Conservation (phyloP, 257 asterid genomes). For the Scutellaria barbata region DNA sequence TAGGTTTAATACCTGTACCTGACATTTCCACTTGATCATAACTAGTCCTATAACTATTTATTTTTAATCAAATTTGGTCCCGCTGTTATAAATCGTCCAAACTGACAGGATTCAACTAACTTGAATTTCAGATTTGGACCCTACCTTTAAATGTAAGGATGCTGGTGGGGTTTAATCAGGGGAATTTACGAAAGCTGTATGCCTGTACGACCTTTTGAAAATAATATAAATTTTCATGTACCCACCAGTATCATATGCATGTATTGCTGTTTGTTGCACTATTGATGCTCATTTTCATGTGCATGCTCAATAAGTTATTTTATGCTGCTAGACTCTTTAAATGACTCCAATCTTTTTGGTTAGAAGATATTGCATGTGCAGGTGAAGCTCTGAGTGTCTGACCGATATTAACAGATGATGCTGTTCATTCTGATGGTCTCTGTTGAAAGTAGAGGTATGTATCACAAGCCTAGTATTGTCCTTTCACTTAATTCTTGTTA, state of each 20-base stretch:
- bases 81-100: no score
- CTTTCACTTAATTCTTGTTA: not conserved
- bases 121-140: no score
- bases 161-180: no score
- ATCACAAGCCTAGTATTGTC: not conserved
- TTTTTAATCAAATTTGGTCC: no score
- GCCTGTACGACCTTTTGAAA: no score
- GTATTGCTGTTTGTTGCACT: not conserved
- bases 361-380: constrained; percentile 33
- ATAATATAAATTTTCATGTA: constrained; percentile 28
- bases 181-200: no score
- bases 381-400: constrained; percentile 42
- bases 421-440: constrained; percentile 10
- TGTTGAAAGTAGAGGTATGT: constrained; percentile 32
- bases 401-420: constrained; percentile 27
- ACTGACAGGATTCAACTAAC: no score
- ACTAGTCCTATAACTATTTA: no score
- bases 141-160: no score
- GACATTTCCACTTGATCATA: no score
- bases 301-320: constrained; percentile 8
- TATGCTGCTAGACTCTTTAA: not conserved
- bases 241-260: not conserved
- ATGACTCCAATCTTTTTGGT: not conserved
- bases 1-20: no score
- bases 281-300: not conserved